These are phyloP conservation scores for Botrytis galanthina DNA, from an alignment of 2,329 filamentous ascomycete species.

Conservation along the genomic window DNA sequence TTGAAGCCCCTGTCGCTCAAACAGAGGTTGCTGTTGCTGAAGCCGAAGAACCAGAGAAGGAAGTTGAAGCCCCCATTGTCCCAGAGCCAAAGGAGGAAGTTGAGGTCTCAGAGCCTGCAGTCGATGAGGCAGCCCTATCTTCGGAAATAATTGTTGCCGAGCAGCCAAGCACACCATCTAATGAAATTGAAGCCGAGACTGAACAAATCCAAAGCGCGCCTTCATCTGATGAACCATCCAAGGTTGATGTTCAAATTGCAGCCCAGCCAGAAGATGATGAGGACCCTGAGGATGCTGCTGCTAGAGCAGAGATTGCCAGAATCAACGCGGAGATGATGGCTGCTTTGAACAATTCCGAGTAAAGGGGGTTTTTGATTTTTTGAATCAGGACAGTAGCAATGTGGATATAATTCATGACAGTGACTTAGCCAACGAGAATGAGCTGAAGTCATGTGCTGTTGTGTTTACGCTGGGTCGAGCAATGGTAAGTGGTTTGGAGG, in stretches of 20 bases:
- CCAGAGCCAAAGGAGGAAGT: neutral
- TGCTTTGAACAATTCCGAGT: conserved; percentile 19
- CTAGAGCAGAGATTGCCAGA: conserved; percentile 32
- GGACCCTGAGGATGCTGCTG: conserved; percentile 32
- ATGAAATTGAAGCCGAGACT: conserved; percentile 6
- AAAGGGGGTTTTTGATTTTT: neutral
- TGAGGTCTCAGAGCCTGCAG: neutral
- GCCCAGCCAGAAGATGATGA: conserved; percentile 17
- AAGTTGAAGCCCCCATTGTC: neutral
- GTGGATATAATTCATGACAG: neutral
- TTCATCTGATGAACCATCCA: neutral
- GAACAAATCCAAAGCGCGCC: neutral
- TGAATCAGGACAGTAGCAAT: neutral
- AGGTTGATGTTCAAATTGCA: neutral
- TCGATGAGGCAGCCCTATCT: conserved; percentile 11
- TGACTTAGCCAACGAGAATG: neutral
- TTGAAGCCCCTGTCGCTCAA: neutral
- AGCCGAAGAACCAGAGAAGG: conserved; percentile 4
- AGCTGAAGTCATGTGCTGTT: neutral
- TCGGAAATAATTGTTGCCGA: neutral
- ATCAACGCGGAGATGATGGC: conserved; percentile 33
- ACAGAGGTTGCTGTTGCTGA: conserved; percentile 1
- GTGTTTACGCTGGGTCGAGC: neutral
- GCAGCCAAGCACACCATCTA: neutral
- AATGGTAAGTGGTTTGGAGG: neutral